Conservation (phyloP, 2,329 filamentous ascomycete species). For the Colletotrichum karsti region DNA sequence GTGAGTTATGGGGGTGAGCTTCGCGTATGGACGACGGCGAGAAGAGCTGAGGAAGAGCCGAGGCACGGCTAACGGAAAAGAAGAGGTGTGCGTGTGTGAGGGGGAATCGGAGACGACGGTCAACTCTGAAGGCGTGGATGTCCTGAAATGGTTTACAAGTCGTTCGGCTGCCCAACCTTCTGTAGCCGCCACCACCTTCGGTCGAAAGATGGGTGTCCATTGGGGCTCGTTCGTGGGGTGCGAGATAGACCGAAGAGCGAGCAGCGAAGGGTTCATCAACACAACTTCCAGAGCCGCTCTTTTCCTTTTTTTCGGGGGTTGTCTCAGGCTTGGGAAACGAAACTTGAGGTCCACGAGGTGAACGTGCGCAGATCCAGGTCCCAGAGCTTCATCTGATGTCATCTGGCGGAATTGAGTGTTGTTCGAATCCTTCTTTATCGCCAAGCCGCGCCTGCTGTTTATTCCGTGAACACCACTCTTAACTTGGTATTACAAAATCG, state of each 20-base stretch:
- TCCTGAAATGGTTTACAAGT: constrained; percentile 21
- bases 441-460: background rate
- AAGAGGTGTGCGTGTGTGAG: constrained; percentile 1
- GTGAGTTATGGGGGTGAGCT: background rate
- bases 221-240: no score
- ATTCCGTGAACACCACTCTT: background rate
- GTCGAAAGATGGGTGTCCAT: background rate
- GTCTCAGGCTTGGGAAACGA: background rate
- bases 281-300: background rate
- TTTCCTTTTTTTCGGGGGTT: no score
- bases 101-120: background rate
- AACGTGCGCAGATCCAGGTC: background rate
- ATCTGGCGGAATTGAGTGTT: no score
- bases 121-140: background rate
- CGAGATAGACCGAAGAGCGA: background rate
- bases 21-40: background rate
- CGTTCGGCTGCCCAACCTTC: background rate
- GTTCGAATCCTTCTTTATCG: background rate
- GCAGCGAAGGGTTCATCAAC: background rate
- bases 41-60: background rate
- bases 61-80: constrained; percentile 10
- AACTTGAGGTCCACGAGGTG: background rate
- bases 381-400: background rate
- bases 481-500: background rate
- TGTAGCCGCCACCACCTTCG: background rate